Conservation (phyloP, 495 filamentous ascomycete genomes). For the Hypomontagnella submonticulosa region DNA sequence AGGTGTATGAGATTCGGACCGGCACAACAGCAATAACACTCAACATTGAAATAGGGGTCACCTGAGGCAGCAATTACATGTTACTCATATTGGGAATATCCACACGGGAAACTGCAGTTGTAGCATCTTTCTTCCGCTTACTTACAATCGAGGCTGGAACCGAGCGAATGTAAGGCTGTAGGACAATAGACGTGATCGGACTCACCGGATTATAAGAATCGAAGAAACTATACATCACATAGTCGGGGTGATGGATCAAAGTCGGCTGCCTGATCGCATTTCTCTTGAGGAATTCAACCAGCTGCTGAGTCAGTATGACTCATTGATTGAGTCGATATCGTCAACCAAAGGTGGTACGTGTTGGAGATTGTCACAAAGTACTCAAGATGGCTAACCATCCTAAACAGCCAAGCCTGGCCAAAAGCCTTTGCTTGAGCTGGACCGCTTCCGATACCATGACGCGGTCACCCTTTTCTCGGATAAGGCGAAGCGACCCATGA, state of each 20-base stretch:
- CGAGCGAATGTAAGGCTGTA: too few relatives aligned
- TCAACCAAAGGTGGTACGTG: slow-evolving; percentile 53
- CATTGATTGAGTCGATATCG: slow-evolving; percentile 55
- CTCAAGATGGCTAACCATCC: slow-evolving; percentile 16
- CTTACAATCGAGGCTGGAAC: too few relatives aligned
- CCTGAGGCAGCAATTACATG: too few relatives aligned
- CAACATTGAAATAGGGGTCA: too few relatives aligned
- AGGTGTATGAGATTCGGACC: too few relatives aligned
- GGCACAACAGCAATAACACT: too few relatives aligned
- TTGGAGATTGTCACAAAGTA: not conserved
- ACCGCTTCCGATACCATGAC: slow-evolving; percentile 60
- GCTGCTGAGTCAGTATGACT: slow-evolving; percentile 49
- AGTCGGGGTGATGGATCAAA: slow-evolving; percentile 29
- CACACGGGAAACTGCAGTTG: too few relatives aligned
- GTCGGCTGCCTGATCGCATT: slow-evolving; percentile 48
- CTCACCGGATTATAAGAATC: too few relatives aligned
- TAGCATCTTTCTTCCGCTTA: too few relatives aligned
- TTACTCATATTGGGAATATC: too few relatives aligned
- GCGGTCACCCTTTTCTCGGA: slow-evolving; percentile 53
- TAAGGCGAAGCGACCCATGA: slow-evolving; percentile 46
- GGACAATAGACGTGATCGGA: too few relatives aligned
- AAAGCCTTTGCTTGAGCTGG: slow-evolving; percentile 58
- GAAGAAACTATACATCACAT: not conserved
- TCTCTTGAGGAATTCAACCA: slow-evolving; percentile 49
- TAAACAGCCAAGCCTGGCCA: slow-evolving; percentile 55